Percentiles rank a stretch among this genome's conserved stretches.
Evolutionary conservation across 73 alveolate genomes (phyloP).

Genomic region (Paramecium caudatum): DNA sequence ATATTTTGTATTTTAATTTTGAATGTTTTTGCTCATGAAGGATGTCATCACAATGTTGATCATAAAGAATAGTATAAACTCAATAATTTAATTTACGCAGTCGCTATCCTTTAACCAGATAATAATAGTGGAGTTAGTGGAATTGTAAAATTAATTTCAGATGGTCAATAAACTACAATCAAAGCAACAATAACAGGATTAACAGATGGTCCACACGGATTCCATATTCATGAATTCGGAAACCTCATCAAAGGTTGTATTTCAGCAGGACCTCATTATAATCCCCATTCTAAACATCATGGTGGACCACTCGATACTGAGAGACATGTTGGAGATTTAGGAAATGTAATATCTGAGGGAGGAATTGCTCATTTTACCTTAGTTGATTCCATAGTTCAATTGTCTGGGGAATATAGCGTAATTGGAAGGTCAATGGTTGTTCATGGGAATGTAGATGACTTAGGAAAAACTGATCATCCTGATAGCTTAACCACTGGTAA

Average conservation of each 20-base stretch:
- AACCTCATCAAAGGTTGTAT: conserved; percentile 88
- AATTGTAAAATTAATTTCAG: conserved; percentile 81
- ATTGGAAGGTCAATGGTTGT: conserved; percentile 88
- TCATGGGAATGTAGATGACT: conserved; percentile 88
- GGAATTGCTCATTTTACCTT: conserved; percentile 5
- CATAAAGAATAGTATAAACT: conserved; percentile 27
- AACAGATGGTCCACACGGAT: conserved; percentile 86
- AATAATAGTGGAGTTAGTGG: conserved; percentile 81
- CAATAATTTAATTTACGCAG: conserved; percentile 53
- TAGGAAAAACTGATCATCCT: conserved; percentile 86
- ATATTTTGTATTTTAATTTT: too few relatives aligned
- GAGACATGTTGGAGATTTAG: conserved; percentile 91
- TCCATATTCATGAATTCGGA: conserved; percentile 91
- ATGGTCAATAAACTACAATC: conserved; percentile 80
- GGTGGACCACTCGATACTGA: conserved; percentile 87
- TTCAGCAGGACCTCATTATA: conserved; percentile 91
- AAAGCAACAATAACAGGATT: conserved; percentile 84
- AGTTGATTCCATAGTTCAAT: conserved; percentile 59
- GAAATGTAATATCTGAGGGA: conserved; percentile 80
- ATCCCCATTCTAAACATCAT: conserved; percentile 82
- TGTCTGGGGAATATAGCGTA: conserved; percentile 73
- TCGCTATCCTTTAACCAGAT: conserved; percentile 31
- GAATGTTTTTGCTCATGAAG: conserved; percentile 49
- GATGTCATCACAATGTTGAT: not conserved
- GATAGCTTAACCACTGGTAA: conserved; percentile 87